Base-by-base conservation (phyloP, 1,139 yeast species). In the Sugiyamaella neomexicana region DNA sequence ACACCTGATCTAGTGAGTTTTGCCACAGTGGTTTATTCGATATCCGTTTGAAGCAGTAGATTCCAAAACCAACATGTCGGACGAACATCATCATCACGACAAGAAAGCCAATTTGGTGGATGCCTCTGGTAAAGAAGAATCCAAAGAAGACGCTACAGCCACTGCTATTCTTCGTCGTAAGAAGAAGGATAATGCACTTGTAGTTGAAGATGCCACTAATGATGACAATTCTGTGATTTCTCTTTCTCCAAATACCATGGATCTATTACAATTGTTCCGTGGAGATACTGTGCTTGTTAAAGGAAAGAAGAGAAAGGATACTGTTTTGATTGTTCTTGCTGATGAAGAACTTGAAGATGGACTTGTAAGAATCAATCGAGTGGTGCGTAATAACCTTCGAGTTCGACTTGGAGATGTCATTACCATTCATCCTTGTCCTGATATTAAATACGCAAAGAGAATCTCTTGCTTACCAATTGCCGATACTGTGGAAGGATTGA, bases 301-400 rank as follows among this genome's bases (percentile, higher is more conserved):
- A 76, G 99, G 99, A 66, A 95, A 95, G 79, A 93, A 89, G 82
- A 85, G 99, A 77, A 91, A 86, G 74, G 99, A 95, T 68, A 93
- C 99, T 32, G 98, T 93, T n/a, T 80, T 95, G 71, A 89, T 93
- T 72, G 99, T 91, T 45, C 80, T 95, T 66, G 93, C 96, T 42
- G 99, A 95, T 70, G 99, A 95, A 69, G 98, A 93, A 67, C 82
- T 93, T 79, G 97, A 88, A 65, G 97, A 91, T 68, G 99, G 99
- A 53, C 86, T 89, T 58, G 95, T 96, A 62, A 81, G 98, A 71
- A 77, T 93, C 70, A 93, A 95, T 77, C 84, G 99, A 71, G 95
- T 93, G 66, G 97, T 93, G 46, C 86, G 99, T 76, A 89, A 89
- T 77, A 93, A 93, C 76, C 80, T 93, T 72, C 82, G 98, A 64